Evolutionary conservation across 2,329 filamentous ascomycete species (phyloP).

Genomic region (Venturia pyrina): DNA sequence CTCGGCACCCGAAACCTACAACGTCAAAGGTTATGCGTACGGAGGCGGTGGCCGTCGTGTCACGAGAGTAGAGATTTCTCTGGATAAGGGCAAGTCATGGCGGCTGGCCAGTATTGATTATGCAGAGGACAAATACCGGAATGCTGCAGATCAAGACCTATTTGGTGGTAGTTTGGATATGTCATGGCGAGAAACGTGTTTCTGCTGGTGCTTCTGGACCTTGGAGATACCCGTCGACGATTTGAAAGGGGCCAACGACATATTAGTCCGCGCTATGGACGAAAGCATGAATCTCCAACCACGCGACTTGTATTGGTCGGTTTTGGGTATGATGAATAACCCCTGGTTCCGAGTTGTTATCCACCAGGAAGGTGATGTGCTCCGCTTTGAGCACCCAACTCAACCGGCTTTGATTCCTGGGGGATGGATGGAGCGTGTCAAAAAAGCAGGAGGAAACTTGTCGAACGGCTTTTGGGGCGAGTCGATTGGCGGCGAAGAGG

Average conservation of each 20-base stretch:
- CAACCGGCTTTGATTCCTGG: conserved; percentile 66
- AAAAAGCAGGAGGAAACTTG: conserved; percentile 70
- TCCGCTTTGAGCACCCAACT: conserved; percentile 83
- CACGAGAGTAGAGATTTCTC: conserved; percentile 70
- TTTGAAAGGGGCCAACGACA: conserved; percentile 55
- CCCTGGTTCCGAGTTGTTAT: conserved; percentile 83
- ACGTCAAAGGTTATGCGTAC: conserved; percentile 74
- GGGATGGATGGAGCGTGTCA: conserved; percentile 91
- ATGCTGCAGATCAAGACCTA: conserved; percentile 50
- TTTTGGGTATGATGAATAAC: conserved; percentile 97
- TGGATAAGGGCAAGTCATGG: conserved; percentile 79
- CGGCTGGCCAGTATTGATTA: conserved; percentile 67
- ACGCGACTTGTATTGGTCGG: conserved; percentile 91
- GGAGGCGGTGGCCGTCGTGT: conserved; percentile 76
- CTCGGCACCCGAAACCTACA: conserved; percentile 46
- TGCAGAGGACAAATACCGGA: conserved; percentile 74
- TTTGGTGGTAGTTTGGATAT: conserved; percentile 73
- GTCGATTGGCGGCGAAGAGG: conserved; percentile 43
- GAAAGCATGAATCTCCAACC: conserved; percentile 80
- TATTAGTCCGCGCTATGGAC: conserved; percentile 82
- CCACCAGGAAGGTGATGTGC: conserved; percentile 49
- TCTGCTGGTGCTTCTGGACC: conserved; percentile 92
- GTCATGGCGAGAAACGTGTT: conserved; percentile 68
- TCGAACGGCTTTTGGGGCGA: conserved; percentile 81
- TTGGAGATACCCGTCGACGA: conserved; percentile 55